Evolutionary conservation across 139 green algal species (phyloP).

Genomic region (Tetraselmis striata): DNA sequence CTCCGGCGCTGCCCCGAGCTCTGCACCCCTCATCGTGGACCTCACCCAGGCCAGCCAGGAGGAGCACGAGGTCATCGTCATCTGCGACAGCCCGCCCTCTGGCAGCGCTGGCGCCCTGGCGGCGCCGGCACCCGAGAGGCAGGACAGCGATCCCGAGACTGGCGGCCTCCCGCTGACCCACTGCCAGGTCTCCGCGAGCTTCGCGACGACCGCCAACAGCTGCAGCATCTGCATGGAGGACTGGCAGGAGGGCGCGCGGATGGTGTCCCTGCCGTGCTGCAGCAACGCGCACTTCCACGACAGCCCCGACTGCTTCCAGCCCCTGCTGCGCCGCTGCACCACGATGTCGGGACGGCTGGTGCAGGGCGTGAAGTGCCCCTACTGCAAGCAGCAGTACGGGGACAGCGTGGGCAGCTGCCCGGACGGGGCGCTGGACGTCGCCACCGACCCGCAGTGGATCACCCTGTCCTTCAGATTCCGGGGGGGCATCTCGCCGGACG

Average conservation of each 20-base stretch:
- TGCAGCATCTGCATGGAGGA: not conserved
- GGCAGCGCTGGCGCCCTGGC: too few species aligned
- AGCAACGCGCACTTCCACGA: not conserved
- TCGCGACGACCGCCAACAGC: too few species aligned
- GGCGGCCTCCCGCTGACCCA: too few species aligned
- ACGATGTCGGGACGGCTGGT: not conserved
- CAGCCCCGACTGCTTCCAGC: not conserved
- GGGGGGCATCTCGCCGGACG: not conserved
- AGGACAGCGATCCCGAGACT: too few species aligned
- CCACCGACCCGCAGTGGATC: not conserved
- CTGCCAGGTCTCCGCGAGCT: too few species aligned
- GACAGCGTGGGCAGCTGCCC: not conserved
- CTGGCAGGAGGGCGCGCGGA: not conserved
- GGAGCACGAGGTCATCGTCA: too few species aligned
- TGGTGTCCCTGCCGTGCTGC: not conserved
- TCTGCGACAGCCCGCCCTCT: too few species aligned
- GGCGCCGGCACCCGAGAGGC: too few species aligned
- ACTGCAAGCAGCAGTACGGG: not conserved
- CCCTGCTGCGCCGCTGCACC: not conserved
- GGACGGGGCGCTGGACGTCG: not conserved
- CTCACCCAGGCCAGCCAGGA: too few species aligned
- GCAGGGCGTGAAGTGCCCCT: not conserved
- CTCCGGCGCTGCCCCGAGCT: too few species aligned
- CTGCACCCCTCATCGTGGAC: too few species aligned
- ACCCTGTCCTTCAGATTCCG: not conserved